Base-by-base conservation (phyloP, 2,329 filamentous ascomycete species). In the Stagonosporopsis tanaceti region DNA sequence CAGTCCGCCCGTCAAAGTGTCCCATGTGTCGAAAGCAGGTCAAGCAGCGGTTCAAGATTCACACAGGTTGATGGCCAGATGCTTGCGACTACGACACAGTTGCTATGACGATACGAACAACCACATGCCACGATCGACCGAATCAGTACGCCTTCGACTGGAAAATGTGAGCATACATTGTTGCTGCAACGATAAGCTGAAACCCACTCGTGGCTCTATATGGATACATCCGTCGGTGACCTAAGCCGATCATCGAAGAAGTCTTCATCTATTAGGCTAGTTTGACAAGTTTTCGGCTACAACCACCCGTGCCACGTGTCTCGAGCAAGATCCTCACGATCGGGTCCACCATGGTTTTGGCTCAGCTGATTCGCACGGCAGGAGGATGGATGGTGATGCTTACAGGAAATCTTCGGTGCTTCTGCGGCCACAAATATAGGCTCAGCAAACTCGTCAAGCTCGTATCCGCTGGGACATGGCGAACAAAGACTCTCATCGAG, bases 21-120 rank as follows among this genome's bases (percentile, higher is more conserved):
- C 80, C 80, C 2, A 77, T 80, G 55, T 82, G 80, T 60, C 68
- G 80, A 59, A 80, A 79, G 69, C 64, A 65, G 39, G 76, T 82
- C 12, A 79, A 77, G 65, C 78, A 81, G 65, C 76, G 81, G 64
- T 74, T 79, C 34, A 76, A 65, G 63, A 75, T 76, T 20, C 71
- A 73, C 42, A 66, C 64, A 3, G 65, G 67, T 28, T 67, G 28
- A 57, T 46, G 12, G 14, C 11, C 27, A 37, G 20, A 27, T 30
- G 20, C 32, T 32, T 45, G 30, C 37, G 15, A 42, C 12, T 6
- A 41, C 6, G 14, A 32, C 20, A 11, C 17, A 8, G 22, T 15
- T 30, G 12, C 20, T 11, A 32, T 22, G 2, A 4, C 24, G 17
- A 46, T 39, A 35, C 22, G 34, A 48, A 32, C 20, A 17, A 42